Evolutionary conservation across 345 rosid genomes (phyloP), one percentile per base, ranked within the genome.

Genomic region (Linum usitatissimum): DNA sequence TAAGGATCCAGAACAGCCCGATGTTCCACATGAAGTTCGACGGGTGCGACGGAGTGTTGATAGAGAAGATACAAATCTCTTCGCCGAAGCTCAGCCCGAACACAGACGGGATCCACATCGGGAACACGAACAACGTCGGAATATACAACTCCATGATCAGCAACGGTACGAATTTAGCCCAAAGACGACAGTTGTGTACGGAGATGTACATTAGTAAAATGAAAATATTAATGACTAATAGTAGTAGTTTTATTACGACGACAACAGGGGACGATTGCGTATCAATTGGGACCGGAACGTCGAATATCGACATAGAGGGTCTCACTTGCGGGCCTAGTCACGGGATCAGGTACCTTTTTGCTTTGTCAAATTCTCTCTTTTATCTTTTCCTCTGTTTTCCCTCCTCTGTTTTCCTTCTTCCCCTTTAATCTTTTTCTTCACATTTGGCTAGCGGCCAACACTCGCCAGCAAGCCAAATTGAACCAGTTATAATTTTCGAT

Each of bases 41-140:
- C 21, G 99, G 99, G 18, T 93, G 99, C 38, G 73, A 90, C 72
- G 96, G 97, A 42, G 99, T 93, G 48, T 0, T 71, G 18, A 84
- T 93, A 0, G 78, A 86, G 10, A 80, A 76, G 30, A 60, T 93
- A 4, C 84, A 80, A 39, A 85, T 93, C 1, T 81, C 86, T 1
- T 83, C 99, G 0, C 97, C 99, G 2, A 93, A 93, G 69, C 90
- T 93, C 0, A 93, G 97, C 77, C 99, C 97, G 1, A 93, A 93
- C 66, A 93, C 99, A 0, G 99, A 93, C 31, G 99, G 97, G 20
- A 89, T 93, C 66, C 99, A 93, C 76, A 55, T 93, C 0, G 97
- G 66, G 61, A 82, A 89, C 83, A 86, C 97, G 0, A 85, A 81
- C 66, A 64, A 82, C 3, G 96, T 93, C 9, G 90, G 80, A 18